Conservation (phyloP, 345 rosid species). For the Mallotus nudiflorus region DNA sequence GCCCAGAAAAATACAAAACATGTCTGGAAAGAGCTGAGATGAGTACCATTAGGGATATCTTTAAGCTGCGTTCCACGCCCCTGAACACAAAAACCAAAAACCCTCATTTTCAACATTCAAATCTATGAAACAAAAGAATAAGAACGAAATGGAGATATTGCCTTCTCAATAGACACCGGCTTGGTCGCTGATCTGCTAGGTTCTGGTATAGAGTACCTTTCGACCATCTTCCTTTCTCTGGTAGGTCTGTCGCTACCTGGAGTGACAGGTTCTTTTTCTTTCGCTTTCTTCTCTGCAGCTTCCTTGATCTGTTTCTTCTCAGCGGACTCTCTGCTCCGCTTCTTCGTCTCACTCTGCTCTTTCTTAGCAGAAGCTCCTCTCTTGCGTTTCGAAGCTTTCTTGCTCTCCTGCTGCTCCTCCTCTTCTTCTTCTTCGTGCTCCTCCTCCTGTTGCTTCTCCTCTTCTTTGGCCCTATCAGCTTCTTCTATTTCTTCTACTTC, state of each 20-base stretch:
- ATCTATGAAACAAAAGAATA: neutral
- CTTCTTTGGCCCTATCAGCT: slow-evolving; percentile 6
- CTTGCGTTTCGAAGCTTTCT: slow-evolving; percentile 23
- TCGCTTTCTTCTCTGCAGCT: slow-evolving; percentile 24
- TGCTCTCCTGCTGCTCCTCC: slow-evolving; percentile 15
- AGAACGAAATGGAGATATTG: slow-evolving; percentile 4
- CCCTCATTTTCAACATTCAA: neutral
- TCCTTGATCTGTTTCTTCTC: neutral
- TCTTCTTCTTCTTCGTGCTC: slow-evolving; percentile 8
- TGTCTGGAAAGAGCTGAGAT: neutral
- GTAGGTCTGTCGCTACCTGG: slow-evolving; percentile 73
- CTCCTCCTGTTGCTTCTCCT: slow-evolving; percentile 7
- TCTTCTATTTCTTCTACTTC: neutral
- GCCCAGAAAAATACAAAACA: too few relatives aligned
- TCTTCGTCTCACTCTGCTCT: slow-evolving; percentile 13
- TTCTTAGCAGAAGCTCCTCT: slow-evolving; percentile 31
- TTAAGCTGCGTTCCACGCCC: slow-evolving; percentile 84
- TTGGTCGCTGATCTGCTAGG: slow-evolving; percentile 55
- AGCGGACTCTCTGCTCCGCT: too few relatives aligned
- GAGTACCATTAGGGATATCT: slow-evolving; percentile 93
- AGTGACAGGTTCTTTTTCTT: slow-evolving; percentile 42
- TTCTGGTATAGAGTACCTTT: slow-evolving; percentile 74
- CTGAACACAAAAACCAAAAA: slow-evolving; percentile 35
- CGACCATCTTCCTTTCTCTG: slow-evolving; percentile 87
- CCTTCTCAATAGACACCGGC: slow-evolving; percentile 73